Evolutionary conservation across 139 green algal genomes (phyloP).

Genomic region (Chlorella sorokiniana): DNA sequence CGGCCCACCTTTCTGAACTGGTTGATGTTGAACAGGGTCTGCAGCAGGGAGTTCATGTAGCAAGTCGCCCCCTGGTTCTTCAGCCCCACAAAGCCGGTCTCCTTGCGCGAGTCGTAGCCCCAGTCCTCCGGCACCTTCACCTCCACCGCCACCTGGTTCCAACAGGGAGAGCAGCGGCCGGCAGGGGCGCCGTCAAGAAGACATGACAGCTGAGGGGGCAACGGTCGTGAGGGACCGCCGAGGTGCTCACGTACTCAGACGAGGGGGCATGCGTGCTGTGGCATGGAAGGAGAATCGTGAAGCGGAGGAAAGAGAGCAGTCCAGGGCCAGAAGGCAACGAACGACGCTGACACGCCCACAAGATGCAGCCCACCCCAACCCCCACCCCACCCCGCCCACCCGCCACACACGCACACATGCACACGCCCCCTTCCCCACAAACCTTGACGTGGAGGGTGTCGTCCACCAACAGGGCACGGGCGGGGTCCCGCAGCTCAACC

Average conservation of each 20-base stretch:
- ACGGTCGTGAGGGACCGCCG: too few relatives aligned
- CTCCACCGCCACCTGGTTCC: conserved; percentile 46
- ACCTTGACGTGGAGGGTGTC: conserved; percentile 66
- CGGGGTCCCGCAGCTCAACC: conserved; percentile 60
- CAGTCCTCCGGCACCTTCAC: conserved; percentile 57
- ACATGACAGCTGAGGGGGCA: too few relatives aligned
- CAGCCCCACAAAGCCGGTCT: conserved; percentile 94
- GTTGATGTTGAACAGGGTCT: conserved; percentile 95
- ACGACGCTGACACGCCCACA: too few relatives aligned
- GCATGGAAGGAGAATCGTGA: background rate
- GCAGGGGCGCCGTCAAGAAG: too few relatives aligned
- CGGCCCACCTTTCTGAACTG: conserved; percentile 81
- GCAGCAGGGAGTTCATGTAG: conserved; percentile 99
- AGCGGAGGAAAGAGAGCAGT: background rate
- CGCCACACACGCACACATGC: too few relatives aligned
- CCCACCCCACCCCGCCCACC: too few relatives aligned
- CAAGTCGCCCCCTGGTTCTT: conserved; percentile 99
- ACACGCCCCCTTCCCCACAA: too few relatives aligned
- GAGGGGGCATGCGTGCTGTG: background rate
- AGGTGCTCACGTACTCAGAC: too few relatives aligned
- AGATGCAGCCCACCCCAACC: too few relatives aligned
- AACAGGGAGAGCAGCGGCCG: too few relatives aligned
- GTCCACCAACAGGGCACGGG: conserved; percentile 71
- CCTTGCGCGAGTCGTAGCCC: conserved; percentile 82
- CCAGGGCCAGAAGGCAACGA: too few relatives aligned